Evolutionary conservation across 2,329 filamentous ascomycete species (phyloP).

Genomic region (Gaeumannomyces tritici): DNA sequence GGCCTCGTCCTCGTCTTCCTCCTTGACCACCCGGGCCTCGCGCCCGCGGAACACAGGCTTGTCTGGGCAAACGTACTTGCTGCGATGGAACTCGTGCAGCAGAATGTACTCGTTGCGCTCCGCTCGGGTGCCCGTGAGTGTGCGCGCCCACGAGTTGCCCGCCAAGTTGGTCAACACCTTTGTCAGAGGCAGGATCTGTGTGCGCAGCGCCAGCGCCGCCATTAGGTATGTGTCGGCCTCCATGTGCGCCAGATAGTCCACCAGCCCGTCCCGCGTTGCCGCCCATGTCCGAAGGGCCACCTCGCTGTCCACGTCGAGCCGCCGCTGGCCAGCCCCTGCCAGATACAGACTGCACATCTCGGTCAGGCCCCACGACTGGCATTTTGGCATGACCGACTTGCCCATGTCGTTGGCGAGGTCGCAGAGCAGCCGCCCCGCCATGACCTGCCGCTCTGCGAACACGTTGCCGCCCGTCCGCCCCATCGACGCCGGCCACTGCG

Average conservation of each 20-base stretch:
- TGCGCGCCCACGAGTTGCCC: conserved; percentile 96
- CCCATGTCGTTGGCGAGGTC: conserved; percentile 94
- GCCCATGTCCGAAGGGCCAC: conserved; percentile 81
- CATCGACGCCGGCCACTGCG: conserved; percentile 79
- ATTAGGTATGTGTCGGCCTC: conserved; percentile 96
- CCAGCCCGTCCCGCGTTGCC: conserved; percentile 69
- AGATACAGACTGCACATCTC: conserved; percentile 96
- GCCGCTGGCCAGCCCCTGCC: conserved; percentile 46
- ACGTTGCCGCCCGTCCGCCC: conserved; percentile 81
- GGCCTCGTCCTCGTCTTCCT: conserved; percentile 66
- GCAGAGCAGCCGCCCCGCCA: conserved; percentile 82
- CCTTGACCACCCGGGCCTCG: conserved; percentile 63
- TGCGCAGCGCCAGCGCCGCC: conserved; percentile 75
- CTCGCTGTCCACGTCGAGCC: conserved; percentile 84
- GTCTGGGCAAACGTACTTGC: conserved; percentile 97
- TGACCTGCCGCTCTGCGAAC: conserved; percentile 84
- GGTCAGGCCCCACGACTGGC: conserved; percentile 94
- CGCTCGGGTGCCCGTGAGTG: conserved; percentile 86
- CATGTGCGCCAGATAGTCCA: conserved; percentile 90
- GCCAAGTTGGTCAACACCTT: conserved; percentile 95
- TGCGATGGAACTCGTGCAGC: conserved; percentile 89
- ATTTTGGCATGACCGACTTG: conserved; percentile 94
- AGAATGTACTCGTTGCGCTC: conserved; percentile 99
- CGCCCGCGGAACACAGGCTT: conserved; percentile 63
- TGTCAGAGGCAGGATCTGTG: conserved; percentile 87